phyloP scores from a whole-genome alignment of 176 grass and related monocot species.

The Aegilops longissima region DNA sequence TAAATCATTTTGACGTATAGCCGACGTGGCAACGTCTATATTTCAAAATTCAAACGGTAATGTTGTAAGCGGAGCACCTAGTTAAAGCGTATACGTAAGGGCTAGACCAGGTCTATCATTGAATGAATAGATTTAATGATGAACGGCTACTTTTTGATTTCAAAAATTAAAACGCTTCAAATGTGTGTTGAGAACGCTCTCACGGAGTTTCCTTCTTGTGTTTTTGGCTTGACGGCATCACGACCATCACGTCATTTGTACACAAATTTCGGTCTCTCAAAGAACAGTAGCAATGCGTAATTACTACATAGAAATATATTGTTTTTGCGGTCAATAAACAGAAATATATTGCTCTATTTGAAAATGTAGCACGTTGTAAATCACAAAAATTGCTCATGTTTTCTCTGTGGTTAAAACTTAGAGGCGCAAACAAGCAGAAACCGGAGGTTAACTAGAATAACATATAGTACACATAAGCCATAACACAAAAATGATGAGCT shows the following conservation, averaged over 20 bases:
- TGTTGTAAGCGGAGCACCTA: not conserved
- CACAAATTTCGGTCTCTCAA: not conserved
- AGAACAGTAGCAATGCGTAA: not conserved
- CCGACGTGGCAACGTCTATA: not conserved
- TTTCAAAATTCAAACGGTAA: not conserved
- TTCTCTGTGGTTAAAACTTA: not conserved
- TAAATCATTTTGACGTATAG: too few species aligned
- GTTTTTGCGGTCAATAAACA: not conserved
- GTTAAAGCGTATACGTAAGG: not conserved
- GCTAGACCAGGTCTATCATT: not conserved
- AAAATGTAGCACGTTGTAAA: not conserved
- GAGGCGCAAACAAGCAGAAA: not conserved
- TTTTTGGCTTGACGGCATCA: not conserved
- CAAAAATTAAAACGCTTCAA: not conserved
- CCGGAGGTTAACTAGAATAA: not conserved
- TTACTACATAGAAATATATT: not conserved
- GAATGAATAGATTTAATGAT: not conserved
- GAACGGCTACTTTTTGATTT: not conserved
- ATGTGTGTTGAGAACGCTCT: not conserved
- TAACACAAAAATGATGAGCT: not conserved
- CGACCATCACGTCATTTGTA: too few species aligned
- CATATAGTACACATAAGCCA: not conserved
- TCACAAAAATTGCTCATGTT: not conserved
- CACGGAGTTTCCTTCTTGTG: not conserved
- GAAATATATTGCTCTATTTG: not conserved